phyloP scores from a whole-genome alignment of 2,329 filamentous ascomycete genomes.

The Pseudovirgaria hyperparasitica region DNA sequence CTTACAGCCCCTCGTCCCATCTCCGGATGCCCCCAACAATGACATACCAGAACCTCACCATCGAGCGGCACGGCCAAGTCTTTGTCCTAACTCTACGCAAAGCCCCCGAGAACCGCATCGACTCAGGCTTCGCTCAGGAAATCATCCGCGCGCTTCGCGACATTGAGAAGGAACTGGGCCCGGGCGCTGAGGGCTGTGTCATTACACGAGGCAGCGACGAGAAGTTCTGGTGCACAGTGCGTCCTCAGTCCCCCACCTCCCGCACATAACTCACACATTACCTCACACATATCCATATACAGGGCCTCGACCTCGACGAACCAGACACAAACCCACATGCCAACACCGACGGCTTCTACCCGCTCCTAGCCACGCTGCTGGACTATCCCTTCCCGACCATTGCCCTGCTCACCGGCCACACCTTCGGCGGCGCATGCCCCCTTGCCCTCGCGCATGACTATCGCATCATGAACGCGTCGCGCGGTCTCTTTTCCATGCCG shows the following conservation, averaged over 20 bases:
- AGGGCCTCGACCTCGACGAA: constrained; percentile 35
- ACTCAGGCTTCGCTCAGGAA: constrained; percentile 37
- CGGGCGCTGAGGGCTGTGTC: constrained; percentile 37
- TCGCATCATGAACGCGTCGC: constrained; percentile 25
- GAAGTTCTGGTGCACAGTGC: constrained; percentile 38
- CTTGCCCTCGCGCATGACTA: constrained; percentile 37
- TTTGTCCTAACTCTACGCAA: constrained; percentile 44
- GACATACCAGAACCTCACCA: constrained; percentile 29
- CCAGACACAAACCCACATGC: constrained; percentile 37
- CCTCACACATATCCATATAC: constrained; percentile 4
- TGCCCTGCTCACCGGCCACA: constrained; percentile 35
- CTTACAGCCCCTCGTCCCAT: too few relatives aligned
- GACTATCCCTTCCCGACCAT: constrained; percentile 38
- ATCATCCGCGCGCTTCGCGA: constrained; percentile 38
- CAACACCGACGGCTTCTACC: constrained; percentile 46
- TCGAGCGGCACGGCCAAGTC: constrained; percentile 32
- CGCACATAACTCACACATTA: too few relatives aligned
- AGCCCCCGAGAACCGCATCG: constrained; percentile 41
- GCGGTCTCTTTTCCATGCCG: constrained; percentile 28
- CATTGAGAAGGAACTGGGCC: constrained; percentile 34
- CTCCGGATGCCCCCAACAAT: constrained; percentile 9
- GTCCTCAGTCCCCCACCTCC: constrained; percentile 1
- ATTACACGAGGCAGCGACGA: constrained; percentile 39
- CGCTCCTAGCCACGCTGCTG: constrained; percentile 35
- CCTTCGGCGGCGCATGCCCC: constrained; percentile 36